A percentile compares a stretch with the other conserved stretches of the same genome.
phyloP scores from a whole-genome alignment of 768 basidiomycete species.

The Tulasnella sp. region DNA sequence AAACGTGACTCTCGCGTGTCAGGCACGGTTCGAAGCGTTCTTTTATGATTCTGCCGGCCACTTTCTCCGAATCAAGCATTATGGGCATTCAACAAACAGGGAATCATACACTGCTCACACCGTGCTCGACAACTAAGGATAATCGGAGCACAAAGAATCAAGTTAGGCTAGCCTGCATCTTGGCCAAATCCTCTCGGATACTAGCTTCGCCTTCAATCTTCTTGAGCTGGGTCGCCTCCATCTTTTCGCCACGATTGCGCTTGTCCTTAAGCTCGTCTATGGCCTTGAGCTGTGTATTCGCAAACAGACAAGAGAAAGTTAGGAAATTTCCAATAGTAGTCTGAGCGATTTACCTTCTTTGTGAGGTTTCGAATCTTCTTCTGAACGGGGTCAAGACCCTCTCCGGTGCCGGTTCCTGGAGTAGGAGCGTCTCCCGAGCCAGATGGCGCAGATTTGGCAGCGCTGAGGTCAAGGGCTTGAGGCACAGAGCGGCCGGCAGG shows the following conservation, averaged over 20 bases:
- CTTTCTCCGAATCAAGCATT: not conserved
- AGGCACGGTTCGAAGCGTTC: not conserved
- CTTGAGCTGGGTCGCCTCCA: conserved; percentile 92
- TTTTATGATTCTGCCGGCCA: not conserved
- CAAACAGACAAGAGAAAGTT: conserved; percentile 37
- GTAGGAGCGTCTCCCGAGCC: conserved; percentile 40
- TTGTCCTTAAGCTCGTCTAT: conserved; percentile 97
- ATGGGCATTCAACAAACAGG: not conserved
- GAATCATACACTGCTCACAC: not conserved
- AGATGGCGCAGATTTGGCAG: conserved; percentile 16
- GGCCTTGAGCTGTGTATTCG: conserved; percentile 64
- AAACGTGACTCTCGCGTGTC: conserved; percentile 3
- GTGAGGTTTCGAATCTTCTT: conserved; percentile 93
- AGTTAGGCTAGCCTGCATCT: conserved; percentile 22
- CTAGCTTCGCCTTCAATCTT: conserved; percentile 91
- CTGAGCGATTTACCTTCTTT: conserved; percentile 67
- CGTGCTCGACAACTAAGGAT: not conserved
- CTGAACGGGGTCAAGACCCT: conserved; percentile 58
- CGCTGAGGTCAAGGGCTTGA: conserved; percentile 6
- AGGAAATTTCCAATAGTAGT: conserved; percentile 14
- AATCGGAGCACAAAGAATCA: not conserved
- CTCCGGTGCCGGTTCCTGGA: conserved; percentile 42
- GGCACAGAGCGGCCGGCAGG: not conserved
- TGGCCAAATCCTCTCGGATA: conserved; percentile 69
- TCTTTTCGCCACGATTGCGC: conserved; percentile 75